Base-by-base conservation (phyloP, 2,329 filamentous ascomycete genomes). In the Penicillium polonicum region DNA sequence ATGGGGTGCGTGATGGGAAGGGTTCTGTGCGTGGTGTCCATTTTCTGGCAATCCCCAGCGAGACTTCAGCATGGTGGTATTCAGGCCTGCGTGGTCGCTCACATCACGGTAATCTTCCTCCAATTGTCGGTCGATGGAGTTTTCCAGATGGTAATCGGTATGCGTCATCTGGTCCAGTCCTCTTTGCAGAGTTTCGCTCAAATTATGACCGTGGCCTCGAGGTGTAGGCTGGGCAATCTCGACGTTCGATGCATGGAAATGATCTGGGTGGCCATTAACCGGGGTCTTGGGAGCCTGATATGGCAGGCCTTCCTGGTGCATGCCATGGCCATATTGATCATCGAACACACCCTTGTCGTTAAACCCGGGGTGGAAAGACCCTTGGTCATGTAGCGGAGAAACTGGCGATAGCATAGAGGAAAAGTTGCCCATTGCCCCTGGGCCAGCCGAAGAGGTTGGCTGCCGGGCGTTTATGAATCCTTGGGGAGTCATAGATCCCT, bases 81-180 rank as follows among this genome's bases (percentile, higher is more conserved):
- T 62, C 0, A 69, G 61, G 10, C 62, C 64, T 17, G 65, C 60
- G 41, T 51, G 70, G 59, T 52, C 67, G 60, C 52, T 66, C 57
- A 54, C 44, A 53, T 78, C 67, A 69, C 71, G 88, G 64, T 91
- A 89, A 55, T 89, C 88, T 64, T 92, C 88, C 59, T 92, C 88
- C 48, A 93, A 80, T 68, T 93, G 88, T 53, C 88, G 87, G 51
- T 90, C 86, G 60, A 92, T 86, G 60, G 90, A 87, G 70, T 92
- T 86, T 70, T 92, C 90, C 60, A 94, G 75, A 66, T 93, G 90
- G 69, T 94, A 93, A 67, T 96, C 90, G 5, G 90, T 88, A 68
- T 92, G 89, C 49, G 62, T 62, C 60, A 71, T 68, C 39, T 72
- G 71, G 39, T 94, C 88, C 55, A 95, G 88, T 65, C 94, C 91